phyloP scores from a whole-genome alignment of 148 eudicot species.

The Rhododendron henanense region DNA sequence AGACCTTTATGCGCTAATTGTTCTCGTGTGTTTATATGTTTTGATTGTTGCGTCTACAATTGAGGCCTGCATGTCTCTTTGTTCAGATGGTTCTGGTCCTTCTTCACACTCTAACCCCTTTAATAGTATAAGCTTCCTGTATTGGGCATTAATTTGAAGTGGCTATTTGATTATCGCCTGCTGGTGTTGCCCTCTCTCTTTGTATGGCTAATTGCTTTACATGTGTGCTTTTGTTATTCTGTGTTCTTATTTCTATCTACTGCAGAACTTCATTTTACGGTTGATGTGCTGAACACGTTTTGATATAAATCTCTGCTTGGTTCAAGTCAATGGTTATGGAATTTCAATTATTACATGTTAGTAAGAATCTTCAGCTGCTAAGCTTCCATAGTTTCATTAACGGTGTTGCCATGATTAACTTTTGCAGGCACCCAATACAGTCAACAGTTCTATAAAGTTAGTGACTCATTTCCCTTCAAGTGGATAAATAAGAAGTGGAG shows the following conservation, averaged over 20 bases:
- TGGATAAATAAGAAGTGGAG: conserved; percentile 96
- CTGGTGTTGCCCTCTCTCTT: not conserved
- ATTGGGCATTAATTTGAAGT: not conserved
- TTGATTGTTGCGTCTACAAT: not conserved
- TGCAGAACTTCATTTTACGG: not conserved
- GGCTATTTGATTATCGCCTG: not conserved
- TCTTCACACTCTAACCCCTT: not conserved
- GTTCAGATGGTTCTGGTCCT: not conserved
- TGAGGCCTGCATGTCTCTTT: not conserved
- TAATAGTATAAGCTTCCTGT: not conserved
- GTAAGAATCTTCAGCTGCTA: not conserved
- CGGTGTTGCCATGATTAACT: not conserved
- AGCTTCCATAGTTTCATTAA: not conserved
- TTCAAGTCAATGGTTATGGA: not conserved
- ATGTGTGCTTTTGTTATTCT: not conserved
- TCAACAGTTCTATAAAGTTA: conserved; percentile 89
- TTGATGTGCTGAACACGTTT: not conserved
- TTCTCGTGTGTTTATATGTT: not conserved
- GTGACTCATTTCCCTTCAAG: conserved; percentile 89
- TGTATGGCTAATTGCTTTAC: not conserved
- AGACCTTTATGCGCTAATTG: not conserved
- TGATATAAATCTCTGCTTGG: not conserved
- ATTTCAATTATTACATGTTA: not conserved
- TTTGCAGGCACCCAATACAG: conserved; percentile 64
- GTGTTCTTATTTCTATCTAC: not conserved